Percentiles rank a stretch among this genome's conserved stretches.
Conservation (phyloP, 176 grass and related monocot genomes). For the Pontederia paniculata region DNA sequence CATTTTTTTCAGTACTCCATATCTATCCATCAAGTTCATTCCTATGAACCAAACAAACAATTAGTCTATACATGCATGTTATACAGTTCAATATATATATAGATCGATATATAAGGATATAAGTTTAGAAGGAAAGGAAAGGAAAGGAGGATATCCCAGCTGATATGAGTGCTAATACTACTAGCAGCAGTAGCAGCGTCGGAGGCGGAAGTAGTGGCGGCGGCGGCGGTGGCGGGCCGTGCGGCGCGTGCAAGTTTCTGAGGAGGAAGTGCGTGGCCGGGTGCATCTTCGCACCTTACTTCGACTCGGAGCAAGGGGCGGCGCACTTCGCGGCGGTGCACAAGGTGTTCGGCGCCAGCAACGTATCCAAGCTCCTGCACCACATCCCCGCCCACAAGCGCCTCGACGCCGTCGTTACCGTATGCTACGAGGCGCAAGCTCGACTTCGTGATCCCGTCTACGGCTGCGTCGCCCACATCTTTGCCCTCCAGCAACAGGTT, state of each 20-base stretch:
- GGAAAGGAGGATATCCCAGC: too few species aligned
- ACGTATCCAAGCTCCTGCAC: slow-evolving; percentile 92
- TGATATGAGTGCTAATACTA: too few species aligned
- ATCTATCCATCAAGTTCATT: too few species aligned
- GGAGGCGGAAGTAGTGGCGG: background rate
- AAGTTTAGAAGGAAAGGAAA: too few species aligned
- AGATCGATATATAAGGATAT: too few species aligned
- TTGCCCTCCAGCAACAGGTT: slow-evolving; percentile 94
- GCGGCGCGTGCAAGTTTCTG: slow-evolving; percentile 94
- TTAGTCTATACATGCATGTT: too few species aligned
- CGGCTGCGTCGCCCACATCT: slow-evolving; percentile 94
- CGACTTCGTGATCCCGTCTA: slow-evolving; percentile 92
- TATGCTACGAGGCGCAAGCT: slow-evolving; percentile 94
- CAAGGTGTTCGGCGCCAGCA: slow-evolving; percentile 98
- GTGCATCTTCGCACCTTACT: slow-evolving; percentile 96
- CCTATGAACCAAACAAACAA: too few species aligned
- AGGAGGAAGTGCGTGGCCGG: slow-evolving; percentile 88
- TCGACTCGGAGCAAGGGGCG: slow-evolving; percentile 90
- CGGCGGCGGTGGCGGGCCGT: slow-evolving; percentile 40
- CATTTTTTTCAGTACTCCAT: too few species aligned
- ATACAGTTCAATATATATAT: too few species aligned
- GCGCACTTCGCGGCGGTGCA: slow-evolving; percentile 96
- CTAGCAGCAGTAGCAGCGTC: too few species aligned
- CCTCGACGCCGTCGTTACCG: slow-evolving; percentile 92
- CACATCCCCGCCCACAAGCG: slow-evolving; percentile 91